Base-by-base conservation (phyloP, 495 filamentous ascomycete species). In the Neurospora pannonica region DNA sequence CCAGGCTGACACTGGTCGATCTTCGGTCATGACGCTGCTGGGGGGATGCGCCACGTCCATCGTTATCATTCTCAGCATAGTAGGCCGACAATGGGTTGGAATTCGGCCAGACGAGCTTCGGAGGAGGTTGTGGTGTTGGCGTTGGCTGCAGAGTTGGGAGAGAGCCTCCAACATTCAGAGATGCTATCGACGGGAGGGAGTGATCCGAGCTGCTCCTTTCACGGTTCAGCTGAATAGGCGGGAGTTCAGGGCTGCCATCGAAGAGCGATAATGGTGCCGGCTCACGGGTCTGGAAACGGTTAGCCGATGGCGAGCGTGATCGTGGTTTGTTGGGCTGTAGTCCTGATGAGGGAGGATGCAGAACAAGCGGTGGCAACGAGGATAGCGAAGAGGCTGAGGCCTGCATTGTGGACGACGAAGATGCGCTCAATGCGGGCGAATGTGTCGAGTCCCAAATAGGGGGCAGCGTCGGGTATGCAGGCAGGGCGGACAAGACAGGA, bases 1-100 rank as follows among this genome's bases (percentile, higher is more conserved):
- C 94, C 76, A 95, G 89, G 69, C 90, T 93, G 28, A 90, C 86
- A 75, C 89, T 90, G 37, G 81, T 83, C 9, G 85, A 83, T 71
- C 83, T 79, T 17, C 79, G 78, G 71, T 83, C 77, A 73, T 82
- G 76, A 67, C 79, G 76, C 70, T 80, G 78, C 76, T 85, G 81
- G 4, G 84, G 82, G 46, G 85, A 86, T 21, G 84, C 80, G 31
- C 82, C 78, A 70, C 82, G 82, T 28, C 38, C 67, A 21, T 84
- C 82, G 37, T 79, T 69, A 42, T 82, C 81, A 70, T 82, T 83
- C 2, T 84, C 83, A 8, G 76, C 76, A 77, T 89, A 89, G 81
- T 86, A 88, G 10, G 85, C 83, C 4, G 85, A 87, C 38, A 88
- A 81, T 11, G 87, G 87, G 71, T 89, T 89, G 37, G 85, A 81